Base-by-base conservation (phyloP, 345 rosid species). In the Lumnitzera racemosa region DNA sequence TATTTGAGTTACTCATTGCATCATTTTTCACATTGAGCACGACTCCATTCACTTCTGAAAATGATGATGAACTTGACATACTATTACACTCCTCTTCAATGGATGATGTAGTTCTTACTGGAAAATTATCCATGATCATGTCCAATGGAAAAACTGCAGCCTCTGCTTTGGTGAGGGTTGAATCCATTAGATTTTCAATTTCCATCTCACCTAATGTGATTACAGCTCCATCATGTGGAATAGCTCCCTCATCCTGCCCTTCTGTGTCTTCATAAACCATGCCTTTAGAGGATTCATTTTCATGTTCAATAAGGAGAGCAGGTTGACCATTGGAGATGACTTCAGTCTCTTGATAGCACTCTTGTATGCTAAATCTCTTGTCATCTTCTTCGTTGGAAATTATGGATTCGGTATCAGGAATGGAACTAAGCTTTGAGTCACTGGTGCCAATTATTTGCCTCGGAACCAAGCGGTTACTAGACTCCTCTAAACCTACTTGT, bases 381-480 rank as follows among this genome's bases (percentile, higher is more conserved):
- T 86, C 88, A 59, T 87, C 81, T 51, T 83, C 89, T 54, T 67
- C 56, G 63, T 65, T 69, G 47, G 98, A 87, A 67, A 79, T 72
- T 27, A 71, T 72, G 13, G 96, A 87, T 71, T 87, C 97, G 49
- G 84, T 75, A 78, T 86, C 97, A 48, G 86, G 91, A 70, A 84
- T 80, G 61, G 96, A 92, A 80, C 90, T 94, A 57, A 76, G 49
- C 74, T 90, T 88, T 7, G 96, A 88, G 50, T 86, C 95, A 62
- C 92, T 94, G 58, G 76, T 74, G 68, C 80, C 99, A 78, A 95
- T 90, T 58, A 74, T 80, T 68, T 88, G 97, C 66, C 88, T 81
- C 61, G 80, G 90, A 67, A 27, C 31, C 4, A 90, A 76, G 57
- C 76, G 66, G 57, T 69, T 81, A 70, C 75, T 78, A n/a, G 78